Percentiles rank a stretch among this genome's conserved stretches.
phyloP scores from a whole-genome alignment of 345 rosid genomes.

The Lumnitzera racemosa region DNA sequence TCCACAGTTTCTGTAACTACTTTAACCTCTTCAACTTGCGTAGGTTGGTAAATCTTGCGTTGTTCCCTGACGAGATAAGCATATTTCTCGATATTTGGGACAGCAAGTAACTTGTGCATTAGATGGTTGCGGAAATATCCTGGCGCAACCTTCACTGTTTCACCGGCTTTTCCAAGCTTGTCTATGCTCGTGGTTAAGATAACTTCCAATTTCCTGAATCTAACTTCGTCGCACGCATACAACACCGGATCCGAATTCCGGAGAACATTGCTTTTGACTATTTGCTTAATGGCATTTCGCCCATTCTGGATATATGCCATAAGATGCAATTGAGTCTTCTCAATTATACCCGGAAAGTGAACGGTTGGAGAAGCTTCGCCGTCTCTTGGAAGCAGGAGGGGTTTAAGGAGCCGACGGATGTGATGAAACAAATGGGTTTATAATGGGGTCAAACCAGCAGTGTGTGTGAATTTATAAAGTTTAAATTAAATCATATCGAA shows the following conservation, averaged over 20 bases:
- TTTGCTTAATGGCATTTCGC: slow-evolving; percentile 37
- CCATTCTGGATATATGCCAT: slow-evolving; percentile 38
- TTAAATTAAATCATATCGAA: no score
- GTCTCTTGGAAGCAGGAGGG: no score
- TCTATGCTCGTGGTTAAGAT: slow-evolving; percentile 83
- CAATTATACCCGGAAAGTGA: no score
- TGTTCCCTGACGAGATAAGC: slow-evolving; percentile 84
- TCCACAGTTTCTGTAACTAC: slow-evolving; percentile 42
- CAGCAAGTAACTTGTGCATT: slow-evolving; percentile 92
- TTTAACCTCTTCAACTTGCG: slow-evolving; percentile 69
- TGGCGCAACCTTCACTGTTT: slow-evolving; percentile 90
- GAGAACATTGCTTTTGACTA: slow-evolving; percentile 14
- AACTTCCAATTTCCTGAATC: slow-evolving; percentile 76
- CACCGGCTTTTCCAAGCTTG: slow-evolving; percentile 93
- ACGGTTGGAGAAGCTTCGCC: no score
- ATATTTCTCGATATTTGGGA: slow-evolving; percentile 87
- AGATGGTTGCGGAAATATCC: slow-evolving; percentile 88
- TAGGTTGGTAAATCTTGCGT: slow-evolving; percentile 72
- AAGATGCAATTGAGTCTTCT: no score
- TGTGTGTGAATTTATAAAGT: no score
- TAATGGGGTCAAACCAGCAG: no score
- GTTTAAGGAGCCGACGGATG: no score
- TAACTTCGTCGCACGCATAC: slow-evolving; percentile 71
- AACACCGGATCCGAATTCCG: slow-evolving; percentile 43
- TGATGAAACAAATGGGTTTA: no score